A percentile compares a stretch with the other conserved stretches of the same genome.
Conservation (phyloP, 139 green algal genomes). For the Coelastrella sp. region DNA sequence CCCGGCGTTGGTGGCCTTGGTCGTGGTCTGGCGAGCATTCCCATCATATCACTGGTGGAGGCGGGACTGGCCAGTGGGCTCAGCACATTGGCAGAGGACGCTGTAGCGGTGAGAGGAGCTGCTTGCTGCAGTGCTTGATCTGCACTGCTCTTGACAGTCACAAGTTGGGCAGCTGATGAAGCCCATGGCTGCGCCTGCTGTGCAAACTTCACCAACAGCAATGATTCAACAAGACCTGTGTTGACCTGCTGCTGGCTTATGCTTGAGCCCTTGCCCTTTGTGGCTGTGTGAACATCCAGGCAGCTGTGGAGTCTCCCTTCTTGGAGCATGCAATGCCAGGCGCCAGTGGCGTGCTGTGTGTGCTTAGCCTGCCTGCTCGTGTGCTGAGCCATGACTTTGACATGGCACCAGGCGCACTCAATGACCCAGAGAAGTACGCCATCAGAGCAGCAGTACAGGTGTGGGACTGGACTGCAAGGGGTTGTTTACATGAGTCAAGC, state of each 20-base stretch:
- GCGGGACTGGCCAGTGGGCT: conserved; percentile 65
- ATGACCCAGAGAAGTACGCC: conserved; percentile 50
- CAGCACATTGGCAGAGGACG: conserved; percentile 68
- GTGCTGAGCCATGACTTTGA: conserved; percentile 47
- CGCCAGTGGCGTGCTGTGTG: conserved; percentile 76
- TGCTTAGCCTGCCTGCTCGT: conserved; percentile 71
- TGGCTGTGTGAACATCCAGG: conserved; percentile 41
- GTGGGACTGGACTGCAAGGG: too few species aligned
- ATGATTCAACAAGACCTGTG: not conserved
- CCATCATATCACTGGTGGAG: conserved; percentile 55
- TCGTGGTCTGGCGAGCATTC: conserved; percentile 72
- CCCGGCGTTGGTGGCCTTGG: conserved; percentile 65
- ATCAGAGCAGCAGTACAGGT: conserved; percentile 49
- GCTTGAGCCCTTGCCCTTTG: not conserved
- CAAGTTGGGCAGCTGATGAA: not conserved
- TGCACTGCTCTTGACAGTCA: not conserved
- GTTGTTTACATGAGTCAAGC: too few species aligned
- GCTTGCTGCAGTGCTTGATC: not conserved
- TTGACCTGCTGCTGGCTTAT: not conserved
- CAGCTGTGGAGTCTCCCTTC: conserved; percentile 82
- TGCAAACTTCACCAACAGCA: too few species aligned
- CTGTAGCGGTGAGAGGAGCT: conserved; percentile 51
- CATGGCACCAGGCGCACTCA: not conserved
- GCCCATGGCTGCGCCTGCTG: not conserved
- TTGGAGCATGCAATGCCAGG: conserved; percentile 68